Evolutionary conservation across 1,139 yeast genomes (phyloP).

Genomic region (Candida neerlandica): DNA sequence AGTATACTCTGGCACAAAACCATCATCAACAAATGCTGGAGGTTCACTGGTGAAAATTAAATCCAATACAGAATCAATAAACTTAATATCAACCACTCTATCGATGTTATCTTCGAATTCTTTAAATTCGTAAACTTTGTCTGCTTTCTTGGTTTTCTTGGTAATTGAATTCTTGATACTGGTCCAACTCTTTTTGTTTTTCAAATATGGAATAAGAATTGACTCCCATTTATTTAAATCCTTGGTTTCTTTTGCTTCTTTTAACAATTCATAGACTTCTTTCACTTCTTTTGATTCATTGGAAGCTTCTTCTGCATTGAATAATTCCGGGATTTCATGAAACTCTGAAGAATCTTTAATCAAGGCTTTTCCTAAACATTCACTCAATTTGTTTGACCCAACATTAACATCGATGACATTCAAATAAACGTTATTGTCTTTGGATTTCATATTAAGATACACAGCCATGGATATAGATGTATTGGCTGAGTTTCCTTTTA

Average conservation of each 20-base stretch:
- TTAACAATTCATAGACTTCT: constrained; percentile 27
- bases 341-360: constrained; percentile 16
- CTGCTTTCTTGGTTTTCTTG: constrained; percentile 17
- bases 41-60: constrained; percentile 38
- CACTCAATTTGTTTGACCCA: constrained; percentile 71
- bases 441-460: constrained; percentile 42
- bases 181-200: constrained; percentile 29
- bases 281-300: constrained; percentile 21
- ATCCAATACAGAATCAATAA: constrained; percentile 52
- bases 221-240: constrained; percentile 34
- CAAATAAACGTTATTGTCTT: constrained; percentile 46
- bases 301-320: constrained; percentile 15
- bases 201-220: constrained; percentile 36
- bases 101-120: constrained; percentile 68
- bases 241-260: constrained; percentile 19
- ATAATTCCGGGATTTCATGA: constrained; percentile 32
- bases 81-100: constrained; percentile 62
- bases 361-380: constrained; percentile 71
- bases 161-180: constrained; percentile 22
- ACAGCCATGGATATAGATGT: constrained; percentile 46
- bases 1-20: constrained; percentile 57
- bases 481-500: constrained; percentile 45
- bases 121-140: constrained; percentile 26
- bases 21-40: constrained; percentile 23
- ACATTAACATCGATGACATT: constrained; percentile 58